phyloP scores from a whole-genome alignment of 176 grass and related monocot species.

The Triticum timopheevii region DNA sequence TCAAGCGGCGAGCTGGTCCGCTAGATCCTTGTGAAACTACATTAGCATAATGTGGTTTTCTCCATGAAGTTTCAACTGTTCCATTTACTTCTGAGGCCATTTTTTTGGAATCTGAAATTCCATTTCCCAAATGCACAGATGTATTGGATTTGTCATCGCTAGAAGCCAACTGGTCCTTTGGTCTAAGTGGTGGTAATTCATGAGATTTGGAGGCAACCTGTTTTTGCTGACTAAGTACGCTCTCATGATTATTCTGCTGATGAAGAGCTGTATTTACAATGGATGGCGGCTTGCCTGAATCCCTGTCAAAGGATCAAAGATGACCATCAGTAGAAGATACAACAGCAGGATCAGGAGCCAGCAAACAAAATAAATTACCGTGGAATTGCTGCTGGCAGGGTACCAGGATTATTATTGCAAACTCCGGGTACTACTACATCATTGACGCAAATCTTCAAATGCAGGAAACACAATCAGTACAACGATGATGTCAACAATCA shows the following conservation, averaged over 20 bases:
- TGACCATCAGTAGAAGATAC: background rate
- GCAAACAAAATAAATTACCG: slow-evolving; percentile 34
- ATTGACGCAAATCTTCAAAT: slow-evolving; percentile 28
- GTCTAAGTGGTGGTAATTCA: slow-evolving; percentile 32
- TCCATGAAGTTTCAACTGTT: slow-evolving; percentile 18
- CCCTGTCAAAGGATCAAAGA: slow-evolving; percentile 39
- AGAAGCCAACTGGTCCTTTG: slow-evolving; percentile 19
- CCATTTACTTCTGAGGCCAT: slow-evolving; percentile 28
- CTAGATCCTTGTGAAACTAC: slow-evolving; percentile 43
- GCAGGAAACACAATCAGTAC: slow-evolving; percentile 25
- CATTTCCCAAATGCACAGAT: slow-evolving; percentile 32
- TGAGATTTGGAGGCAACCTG: slow-evolving; percentile 1
- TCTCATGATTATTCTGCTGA: slow-evolving; percentile 22
- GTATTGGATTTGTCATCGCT: slow-evolving; percentile 28
- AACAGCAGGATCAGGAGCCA: slow-evolving; percentile 17
- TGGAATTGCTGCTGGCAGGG: slow-evolving; percentile 9
- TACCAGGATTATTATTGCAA: slow-evolving; percentile 33
- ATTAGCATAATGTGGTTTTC: slow-evolving; percentile 40
- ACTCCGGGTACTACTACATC: slow-evolving; percentile 22
- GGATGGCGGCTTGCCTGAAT: slow-evolving; percentile 37
- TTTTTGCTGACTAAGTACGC: slow-evolving; percentile 23
- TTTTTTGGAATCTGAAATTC: slow-evolving; percentile 31
- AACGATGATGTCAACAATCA: slow-evolving; percentile 23
- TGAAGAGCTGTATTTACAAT: slow-evolving; percentile 15
- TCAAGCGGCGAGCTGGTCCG: slow-evolving; percentile 34